Evolutionary conservation across 768 basidiomycete species (phyloP).

Genomic region (Lentinula lateritia): DNA sequence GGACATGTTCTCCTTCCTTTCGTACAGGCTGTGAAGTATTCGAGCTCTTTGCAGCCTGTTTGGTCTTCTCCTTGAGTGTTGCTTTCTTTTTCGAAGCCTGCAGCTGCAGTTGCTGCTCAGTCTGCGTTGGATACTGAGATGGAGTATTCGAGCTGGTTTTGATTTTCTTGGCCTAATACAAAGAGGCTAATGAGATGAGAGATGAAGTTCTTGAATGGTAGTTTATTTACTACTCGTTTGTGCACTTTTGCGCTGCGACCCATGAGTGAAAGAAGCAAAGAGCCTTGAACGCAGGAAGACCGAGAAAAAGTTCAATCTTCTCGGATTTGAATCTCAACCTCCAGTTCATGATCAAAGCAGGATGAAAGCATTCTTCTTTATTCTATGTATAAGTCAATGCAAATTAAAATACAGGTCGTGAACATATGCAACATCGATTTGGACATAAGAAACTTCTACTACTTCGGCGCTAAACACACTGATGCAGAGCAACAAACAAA

Average conservation of each 20-base stretch:
- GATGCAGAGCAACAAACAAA: not conserved
- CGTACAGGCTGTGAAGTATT: conserved; percentile 1
- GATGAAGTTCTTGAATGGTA: not conserved
- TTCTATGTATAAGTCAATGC: not conserved
- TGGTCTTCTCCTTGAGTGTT: conserved; percentile 39
- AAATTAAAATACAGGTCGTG: conserved; percentile 5
- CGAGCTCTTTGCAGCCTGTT: conserved; percentile 9
- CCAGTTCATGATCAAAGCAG: not conserved
- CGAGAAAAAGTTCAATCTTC: too few relatives aligned
- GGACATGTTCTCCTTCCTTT: conserved; percentile 35
- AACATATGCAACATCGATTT: not conserved
- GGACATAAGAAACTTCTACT: not conserved
- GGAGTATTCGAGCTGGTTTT: conserved; percentile 22
- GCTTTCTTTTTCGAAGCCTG: conserved; percentile 46
- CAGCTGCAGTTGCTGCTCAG: conserved; percentile 18
- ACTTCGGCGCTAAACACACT: not conserved
- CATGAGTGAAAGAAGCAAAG: conserved; percentile 26
- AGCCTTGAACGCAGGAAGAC: too few relatives aligned
- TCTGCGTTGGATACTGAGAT: conserved; percentile 14
- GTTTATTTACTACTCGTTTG: conserved; percentile 48
- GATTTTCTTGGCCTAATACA: conserved; percentile 29
- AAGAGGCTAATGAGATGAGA: conserved; percentile 6
- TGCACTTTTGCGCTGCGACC: conserved; percentile 64
- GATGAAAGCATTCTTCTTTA: not conserved
- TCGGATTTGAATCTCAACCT: not conserved